Evolutionary conservation across 768 basidiomycete genomes (phyloP), one percentile per base, ranked within the genome.

Genomic region (Pleurotus ostreatus): DNA sequence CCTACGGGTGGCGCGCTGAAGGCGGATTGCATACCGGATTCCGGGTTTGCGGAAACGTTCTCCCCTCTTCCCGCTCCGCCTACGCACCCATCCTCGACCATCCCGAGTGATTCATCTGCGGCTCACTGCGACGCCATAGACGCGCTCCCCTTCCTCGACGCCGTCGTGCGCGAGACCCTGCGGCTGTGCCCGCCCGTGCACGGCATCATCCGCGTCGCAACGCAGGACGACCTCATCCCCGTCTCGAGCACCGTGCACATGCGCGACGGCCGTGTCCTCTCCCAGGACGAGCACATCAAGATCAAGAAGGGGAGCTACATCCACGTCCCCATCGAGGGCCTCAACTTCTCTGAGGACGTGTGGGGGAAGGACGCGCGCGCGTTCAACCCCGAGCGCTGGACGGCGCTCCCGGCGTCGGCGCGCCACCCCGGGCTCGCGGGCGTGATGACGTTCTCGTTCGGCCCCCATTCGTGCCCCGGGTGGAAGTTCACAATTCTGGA

Each of bases 301-400:
- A 80, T 85, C 55, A 71, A 74, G 48, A 82, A 82, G 59, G 82
- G 81, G 6, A 78, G 75, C 58, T 81, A 76, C 57, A 70, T 85
- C 11, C 82, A 84, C 57, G 75, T 84, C 39, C 81, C 83, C 2
- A 74, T 83, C 40, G 83, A 84, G 63, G 83, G 80, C 2, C 63
- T 82, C 30, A 84, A 80, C 61, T 65, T 76, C 49, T 68, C 72
- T 43, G 73, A 77, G 58, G 78, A 79, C 25, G 71, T 83, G 18
- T 86, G 82, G 81, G 83, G 84, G 0, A 59, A 66, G 41, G 81
- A 84, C 64, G 79, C 81, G 1, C 62, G 63, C 48, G 65, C 71
- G 57, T 85, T 84, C 71, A 80, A 79, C 39, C 83, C 83, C 43
- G 76, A 80, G 51, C 77, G 84, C 46, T 85, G 83, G 83, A 58